Base-by-base conservation (phyloP, 2,329 filamentous ascomycete genomes). In the Trichophyton rubrum region DNA sequence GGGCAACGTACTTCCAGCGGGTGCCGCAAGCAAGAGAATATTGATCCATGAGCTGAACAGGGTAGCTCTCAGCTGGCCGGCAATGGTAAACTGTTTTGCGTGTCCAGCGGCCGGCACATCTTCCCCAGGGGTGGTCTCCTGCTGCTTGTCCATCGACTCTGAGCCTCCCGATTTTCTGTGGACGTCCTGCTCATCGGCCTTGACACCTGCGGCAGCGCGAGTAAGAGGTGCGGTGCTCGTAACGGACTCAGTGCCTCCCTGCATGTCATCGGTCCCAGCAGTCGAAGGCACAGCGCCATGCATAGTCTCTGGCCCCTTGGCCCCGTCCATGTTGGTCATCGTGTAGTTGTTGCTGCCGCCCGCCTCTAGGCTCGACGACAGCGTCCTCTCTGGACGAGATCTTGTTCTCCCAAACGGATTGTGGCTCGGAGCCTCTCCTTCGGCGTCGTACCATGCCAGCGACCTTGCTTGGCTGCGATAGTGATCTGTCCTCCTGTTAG, bases 21-120 rank as follows among this genome's bases (percentile, higher is more conserved):
- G 91, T 0, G 88, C 90, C 22, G 86, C 84, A 15, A 96, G 59
- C 22, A 96, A 77, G 27, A 96, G 76, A 24, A 95, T 69, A 69
- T 96, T 96, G 75, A 96, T 87, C 84, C 88, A 95, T 0, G 89
- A 93, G 67, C 83, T 86, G 65, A 95, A 82, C 2, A 95, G 67
- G 0, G 89, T 90, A 17, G 87, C 84, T 66, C 85, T 83, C 35
- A 77, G 58, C 66, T 77, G 75, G 49, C 71, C 70, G 15, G 66
- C 68, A 33, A 71, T 62, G 1, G 75, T 77, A 60, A 74, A 77
- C 27, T 65, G 68, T 22, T 70, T 71, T 41, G 67, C 70, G 1
- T 64, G 43, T 22, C 59, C 56, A 13, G 49, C 24, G 2, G 49
- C 24, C 8, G 49, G 49, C 49, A 3, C 27, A 11, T 53, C 24